Base-by-base conservation (phyloP, 164 flowering plant genomes). In the Taxillus chinensis region DNA sequence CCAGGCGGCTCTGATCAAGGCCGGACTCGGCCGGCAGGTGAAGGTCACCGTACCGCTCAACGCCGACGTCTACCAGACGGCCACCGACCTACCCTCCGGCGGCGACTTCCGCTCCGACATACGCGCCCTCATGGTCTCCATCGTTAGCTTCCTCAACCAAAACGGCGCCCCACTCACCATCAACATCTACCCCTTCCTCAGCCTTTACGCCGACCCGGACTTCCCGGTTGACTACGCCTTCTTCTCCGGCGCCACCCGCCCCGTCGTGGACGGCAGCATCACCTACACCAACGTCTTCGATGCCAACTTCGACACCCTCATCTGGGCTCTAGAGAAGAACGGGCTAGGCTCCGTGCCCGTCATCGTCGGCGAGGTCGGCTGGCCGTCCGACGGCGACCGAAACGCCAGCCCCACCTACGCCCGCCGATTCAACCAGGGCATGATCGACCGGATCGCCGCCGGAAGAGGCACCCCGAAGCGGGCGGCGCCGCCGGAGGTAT, bases 161-260 rank as follows among this genome's bases (percentile, higher is more conserved):
- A 89, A 78, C 45, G 81, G 57, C 2, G 76, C 66, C 17, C 87
- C 92, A 3, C 66, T 95, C 43, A 83, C 86, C 64, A 75, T 95
- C 78, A 95, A 90, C 80, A 90, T 95, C 70, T 93, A 90, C 71
- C 97, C 99, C 0, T 93, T 86, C 76, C 90, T 90, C 48, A 90
- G 95, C 76, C 93, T 95, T 48, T 55, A 89, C 49, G 77, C 77
- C 2, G 97, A 91, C 67, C 82, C 97, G 11, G 42, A 89, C 67
- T 91, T 91, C 79, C 97, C 97, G 0, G n/a, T 79, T 0, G 99
- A 95, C 12, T 95, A 57, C 41, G 99, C 97, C 50, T 91, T 91
- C 76, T 95, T 95, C 74, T 27, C 27, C 27, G 27, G 27, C 27
- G 27, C 27, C 27, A 61, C 86, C 12, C 10, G 71, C 11, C 86